phyloP scores from a whole-genome alignment of 305 asterid genomes.

The Fraxinus sp. region DNA sequence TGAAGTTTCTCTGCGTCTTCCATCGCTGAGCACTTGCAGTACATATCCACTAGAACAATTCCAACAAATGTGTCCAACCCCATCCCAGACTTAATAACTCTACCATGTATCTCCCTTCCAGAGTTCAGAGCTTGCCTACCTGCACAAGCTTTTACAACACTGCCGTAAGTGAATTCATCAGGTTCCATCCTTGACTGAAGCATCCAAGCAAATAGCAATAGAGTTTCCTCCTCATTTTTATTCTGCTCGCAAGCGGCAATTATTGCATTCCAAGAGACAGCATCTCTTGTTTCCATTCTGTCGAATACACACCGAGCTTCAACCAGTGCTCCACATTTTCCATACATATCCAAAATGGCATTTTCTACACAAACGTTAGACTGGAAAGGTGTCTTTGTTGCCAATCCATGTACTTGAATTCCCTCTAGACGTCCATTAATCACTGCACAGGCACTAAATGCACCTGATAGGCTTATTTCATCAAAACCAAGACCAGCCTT shows the following conservation, averaged over 20 bases:
- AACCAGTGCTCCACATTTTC: constrained; percentile 67
- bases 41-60: constrained; percentile 83
- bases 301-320: constrained; percentile 69
- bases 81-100: constrained; percentile 68
- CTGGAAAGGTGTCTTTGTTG: constrained; percentile 55
- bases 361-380: constrained; percentile 68
- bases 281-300: constrained; percentile 73
- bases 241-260: constrained; percentile 93
- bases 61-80: constrained; percentile 76
- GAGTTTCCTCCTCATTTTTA: constrained; percentile 48
- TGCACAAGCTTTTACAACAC: constrained; percentile 86
- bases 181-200: constrained; percentile 70
- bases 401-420: constrained; percentile 70
- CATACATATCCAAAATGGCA: constrained; percentile 88
- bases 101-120: constrained; percentile 71
- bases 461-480: constrained; percentile 78
- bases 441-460: constrained; percentile 71
- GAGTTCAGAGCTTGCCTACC: constrained; percentile 48
- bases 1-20: constrained; percentile 87
- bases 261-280: constrained; percentile 84
- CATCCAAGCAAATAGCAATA: constrained; percentile 49
- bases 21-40: constrained; percentile 70
- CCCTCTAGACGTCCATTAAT: constrained; percentile 57
- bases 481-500: constrained; percentile 64
- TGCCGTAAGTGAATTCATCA: constrained; percentile 85